Evolutionary conservation across 1,284 basidiomycete species (phyloP).

Genomic region (Heliocybe sulcata): DNA sequence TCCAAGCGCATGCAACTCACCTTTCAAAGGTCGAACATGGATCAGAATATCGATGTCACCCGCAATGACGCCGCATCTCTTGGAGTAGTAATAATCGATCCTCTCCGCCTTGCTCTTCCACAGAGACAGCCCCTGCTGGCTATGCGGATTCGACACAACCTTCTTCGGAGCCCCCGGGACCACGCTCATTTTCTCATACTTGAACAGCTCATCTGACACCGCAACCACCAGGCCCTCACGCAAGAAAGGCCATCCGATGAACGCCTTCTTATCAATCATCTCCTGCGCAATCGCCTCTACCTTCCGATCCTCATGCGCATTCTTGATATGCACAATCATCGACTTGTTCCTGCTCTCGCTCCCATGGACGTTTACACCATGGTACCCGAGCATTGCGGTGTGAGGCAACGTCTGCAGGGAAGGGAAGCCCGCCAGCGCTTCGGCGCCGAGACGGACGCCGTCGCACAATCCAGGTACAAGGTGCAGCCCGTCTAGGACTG

Average conservation of each 20-base stretch:
- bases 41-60: constrained; percentile 77
- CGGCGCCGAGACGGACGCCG: constrained; percentile 82
- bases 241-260: constrained; percentile 91
- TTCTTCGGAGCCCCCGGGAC: constrained; percentile 46
- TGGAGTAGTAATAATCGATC: constrained; percentile 85
- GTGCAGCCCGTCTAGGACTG: constrained; percentile 82
- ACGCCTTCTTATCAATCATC: constrained; percentile 75
- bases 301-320: constrained; percentile 63
- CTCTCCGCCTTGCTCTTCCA: constrained; percentile 79
- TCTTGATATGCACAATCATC: constrained; percentile 84
- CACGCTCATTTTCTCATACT: constrained; percentile 68
- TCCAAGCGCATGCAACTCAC: constrained; percentile 29
- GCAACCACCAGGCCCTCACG: constrained; percentile 86
- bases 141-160: constrained; percentile 69
- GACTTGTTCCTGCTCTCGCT: constrained; percentile 87
- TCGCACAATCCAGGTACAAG: constrained; percentile 84
- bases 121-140: constrained; percentile 51
- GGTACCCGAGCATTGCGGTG: constrained; percentile 70
- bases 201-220: constrained; percentile 85
- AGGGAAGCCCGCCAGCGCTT: constrained; percentile 93
- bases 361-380: constrained; percentile 93
- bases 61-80: constrained; percentile 82
- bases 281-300: constrained; percentile 69
- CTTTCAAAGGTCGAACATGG: constrained; percentile 84
- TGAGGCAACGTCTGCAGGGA: constrained; percentile 88